These are phyloP conservation scores for Oehlia diaphana DNA, from an alignment of 192 early-diverging fungal genomes.

Conservation along the genomic window DNA sequence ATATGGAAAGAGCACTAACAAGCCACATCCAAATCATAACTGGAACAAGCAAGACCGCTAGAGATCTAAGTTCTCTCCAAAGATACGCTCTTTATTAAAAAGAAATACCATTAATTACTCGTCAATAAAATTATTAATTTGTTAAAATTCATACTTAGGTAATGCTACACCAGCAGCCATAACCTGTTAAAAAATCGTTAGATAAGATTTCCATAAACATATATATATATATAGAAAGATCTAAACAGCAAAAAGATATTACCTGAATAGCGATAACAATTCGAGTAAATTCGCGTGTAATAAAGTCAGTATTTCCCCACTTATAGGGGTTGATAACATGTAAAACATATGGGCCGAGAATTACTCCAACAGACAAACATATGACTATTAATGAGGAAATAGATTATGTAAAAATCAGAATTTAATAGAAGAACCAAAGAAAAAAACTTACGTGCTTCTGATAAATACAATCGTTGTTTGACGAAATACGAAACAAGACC, in stretches of 20 bases:
- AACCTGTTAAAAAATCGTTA: constrained; percentile 39
- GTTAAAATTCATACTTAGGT: neutral
- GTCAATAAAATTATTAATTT: neutral
- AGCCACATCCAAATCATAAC: constrained; percentile 86
- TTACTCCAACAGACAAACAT: neutral
- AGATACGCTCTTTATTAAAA: constrained; percentile 59
- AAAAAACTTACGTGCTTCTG: constrained; percentile 64
- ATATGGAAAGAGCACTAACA: constrained; percentile 62
- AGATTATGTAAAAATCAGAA: neutral
- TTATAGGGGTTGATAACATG: neutral
- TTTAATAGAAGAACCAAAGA: neutral
- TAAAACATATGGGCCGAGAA: neutral
- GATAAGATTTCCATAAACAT: neutral
- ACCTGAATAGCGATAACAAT: constrained; percentile 77
- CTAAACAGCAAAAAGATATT: neutral
- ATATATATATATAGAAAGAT: neutral
- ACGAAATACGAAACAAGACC: constrained; percentile 65
- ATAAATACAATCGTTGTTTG: constrained; percentile 71
- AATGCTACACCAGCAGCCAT: constrained; percentile 67
- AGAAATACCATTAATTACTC: no score
- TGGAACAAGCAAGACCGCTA: constrained; percentile 73
- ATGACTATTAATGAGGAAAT: constrained; percentile 3
- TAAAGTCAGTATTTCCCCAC: constrained; percentile 39
- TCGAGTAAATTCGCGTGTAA: constrained; percentile 69
- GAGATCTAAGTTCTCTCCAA: constrained; percentile 57